These are phyloP conservation scores for Heliocybe sulcata DNA, from an alignment of 1,284 basidiomycete species.

Conservation along the genomic window DNA sequence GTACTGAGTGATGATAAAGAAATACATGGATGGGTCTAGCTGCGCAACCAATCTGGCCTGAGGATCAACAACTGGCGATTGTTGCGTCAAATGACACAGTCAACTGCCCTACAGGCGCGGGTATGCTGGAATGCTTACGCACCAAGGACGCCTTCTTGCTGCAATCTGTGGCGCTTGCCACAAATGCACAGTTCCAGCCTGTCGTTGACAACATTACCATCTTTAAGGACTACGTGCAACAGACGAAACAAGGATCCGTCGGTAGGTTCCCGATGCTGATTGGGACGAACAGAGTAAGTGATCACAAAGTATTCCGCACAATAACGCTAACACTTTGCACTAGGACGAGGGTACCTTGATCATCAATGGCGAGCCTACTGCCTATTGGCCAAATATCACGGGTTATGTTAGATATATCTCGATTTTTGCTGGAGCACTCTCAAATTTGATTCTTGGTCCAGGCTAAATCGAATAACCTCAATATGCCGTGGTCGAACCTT, in stretches of 20 bases:
- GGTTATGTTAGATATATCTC: constrained; percentile 23
- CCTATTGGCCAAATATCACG: constrained; percentile 26
- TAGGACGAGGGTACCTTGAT: constrained; percentile 37
- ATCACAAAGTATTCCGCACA: not conserved
- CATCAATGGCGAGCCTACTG: constrained; percentile 33
- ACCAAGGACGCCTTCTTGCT: constrained; percentile 25
- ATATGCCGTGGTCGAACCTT: constrained; percentile 27
- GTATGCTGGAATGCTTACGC: constrained; percentile 30
- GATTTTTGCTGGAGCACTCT: not conserved
- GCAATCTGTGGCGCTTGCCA: constrained; percentile 23
- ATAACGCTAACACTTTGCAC: not conserved
- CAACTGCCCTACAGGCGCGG: constrained; percentile 26
- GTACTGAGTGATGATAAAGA: not conserved
- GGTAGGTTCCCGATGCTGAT: constrained; percentile 32
- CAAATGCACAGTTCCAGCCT: constrained; percentile 33
- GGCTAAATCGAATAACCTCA: constrained; percentile 32
- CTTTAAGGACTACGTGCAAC: constrained; percentile 32
- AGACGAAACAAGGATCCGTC: constrained; percentile 26
- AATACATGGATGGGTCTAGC: constrained; percentile 10
- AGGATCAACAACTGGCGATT: constrained; percentile 27
- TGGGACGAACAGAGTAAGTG: constrained; percentile 30
- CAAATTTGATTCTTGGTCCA: not conserved
- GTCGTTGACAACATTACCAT: constrained; percentile 35
- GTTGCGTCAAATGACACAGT: constrained; percentile 23
- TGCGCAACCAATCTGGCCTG: constrained; percentile 34